Evolutionary conservation across 768 basidiomycete genomes (phyloP).

Genomic region (Amanita jacksonii): DNA sequence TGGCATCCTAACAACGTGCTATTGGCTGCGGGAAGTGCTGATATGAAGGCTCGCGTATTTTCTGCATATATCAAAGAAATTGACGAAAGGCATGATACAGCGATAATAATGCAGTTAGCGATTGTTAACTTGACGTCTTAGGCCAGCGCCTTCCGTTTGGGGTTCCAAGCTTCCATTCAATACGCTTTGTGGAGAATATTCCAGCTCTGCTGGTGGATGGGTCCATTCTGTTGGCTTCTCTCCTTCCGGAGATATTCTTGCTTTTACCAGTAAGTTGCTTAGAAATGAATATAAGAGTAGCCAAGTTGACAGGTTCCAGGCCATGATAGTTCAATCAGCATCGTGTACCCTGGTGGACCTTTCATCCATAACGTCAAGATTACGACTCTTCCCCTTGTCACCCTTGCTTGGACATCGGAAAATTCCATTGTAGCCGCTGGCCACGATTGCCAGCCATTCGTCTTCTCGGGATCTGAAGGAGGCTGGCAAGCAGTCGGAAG

Average conservation of each 20-base stretch:
- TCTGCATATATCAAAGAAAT: conserved; percentile 99
- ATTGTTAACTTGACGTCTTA: conserved; percentile 20
- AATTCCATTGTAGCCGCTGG: conserved; percentile 82
- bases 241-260: conserved; percentile 88
- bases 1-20: conserved; percentile 99
- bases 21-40: conserved; percentile 93
- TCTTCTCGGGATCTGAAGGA: conserved; percentile 63
- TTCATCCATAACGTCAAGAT: conserved; percentile 65
- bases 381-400: conserved; percentile 72
- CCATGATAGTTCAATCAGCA: conserved; percentile 88
- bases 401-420: conserved; percentile 82
- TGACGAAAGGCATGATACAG: conserved; percentile 64
- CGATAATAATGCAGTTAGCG: neutral
- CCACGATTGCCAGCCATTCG: conserved; percentile 93
- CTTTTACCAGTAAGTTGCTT: conserved; percentile 76
- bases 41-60: conserved; percentile 96
- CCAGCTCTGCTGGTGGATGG: conserved; percentile 89
- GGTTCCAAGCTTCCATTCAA: conserved; percentile 98
- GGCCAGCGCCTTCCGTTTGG: conserved; percentile 87
- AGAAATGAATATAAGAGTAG: neutral
- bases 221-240: conserved; percentile 95
- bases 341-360: conserved; percentile 85
- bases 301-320: conserved; percentile 34
- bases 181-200: conserved; percentile 92
- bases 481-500: conserved; percentile 80